Evolutionary conservation across 2,329 filamentous ascomycete genomes (phyloP).

Genomic region (Pseudogymnoascus sp.): DNA sequence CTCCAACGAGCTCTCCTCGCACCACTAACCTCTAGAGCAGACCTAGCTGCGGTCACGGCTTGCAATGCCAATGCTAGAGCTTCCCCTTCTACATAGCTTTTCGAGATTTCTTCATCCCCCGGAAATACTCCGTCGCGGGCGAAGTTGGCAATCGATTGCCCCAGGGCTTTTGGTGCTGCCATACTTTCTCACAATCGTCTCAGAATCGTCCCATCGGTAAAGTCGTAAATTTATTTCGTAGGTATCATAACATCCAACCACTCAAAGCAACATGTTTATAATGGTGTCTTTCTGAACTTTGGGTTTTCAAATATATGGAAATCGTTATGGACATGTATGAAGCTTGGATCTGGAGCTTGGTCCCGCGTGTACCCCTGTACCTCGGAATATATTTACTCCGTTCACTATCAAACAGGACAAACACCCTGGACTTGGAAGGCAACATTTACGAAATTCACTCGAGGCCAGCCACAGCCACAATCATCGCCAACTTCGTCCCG

Average conservation of each 20-base stretch:
- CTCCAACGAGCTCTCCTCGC: not conserved
- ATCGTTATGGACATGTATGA: slow-evolving; percentile 7
- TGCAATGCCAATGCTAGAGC: slow-evolving; percentile 36
- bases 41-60: slow-evolving; percentile 36
- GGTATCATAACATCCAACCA: not conserved
- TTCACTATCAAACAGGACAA: not conserved
- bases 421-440: not conserved
- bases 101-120: slow-evolving; percentile 37
- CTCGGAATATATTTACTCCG: not conserved
- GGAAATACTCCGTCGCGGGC: slow-evolving; percentile 43
- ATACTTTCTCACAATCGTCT: slow-evolving; percentile 5
- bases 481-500: not conserved
- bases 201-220: not conserved
- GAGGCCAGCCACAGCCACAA: not conserved
- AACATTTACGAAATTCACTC: slow-evolving; percentile 4
- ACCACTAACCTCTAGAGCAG: slow-evolving; percentile 31
- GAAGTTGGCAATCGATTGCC: slow-evolving; percentile 58
- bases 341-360: slow-evolving; percentile 3
- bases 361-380: not conserved
- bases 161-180: slow-evolving; percentile 35
- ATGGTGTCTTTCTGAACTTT: slow-evolving; percentile 28
- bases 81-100: slow-evolving; percentile 19
- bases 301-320: slow-evolving; percentile 1
- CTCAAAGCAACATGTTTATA: slow-evolving; percentile 18
- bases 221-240: not conserved